phyloP scores from a whole-genome alignment of 78 protist genomes.

The Paulinella micropora region DNA sequence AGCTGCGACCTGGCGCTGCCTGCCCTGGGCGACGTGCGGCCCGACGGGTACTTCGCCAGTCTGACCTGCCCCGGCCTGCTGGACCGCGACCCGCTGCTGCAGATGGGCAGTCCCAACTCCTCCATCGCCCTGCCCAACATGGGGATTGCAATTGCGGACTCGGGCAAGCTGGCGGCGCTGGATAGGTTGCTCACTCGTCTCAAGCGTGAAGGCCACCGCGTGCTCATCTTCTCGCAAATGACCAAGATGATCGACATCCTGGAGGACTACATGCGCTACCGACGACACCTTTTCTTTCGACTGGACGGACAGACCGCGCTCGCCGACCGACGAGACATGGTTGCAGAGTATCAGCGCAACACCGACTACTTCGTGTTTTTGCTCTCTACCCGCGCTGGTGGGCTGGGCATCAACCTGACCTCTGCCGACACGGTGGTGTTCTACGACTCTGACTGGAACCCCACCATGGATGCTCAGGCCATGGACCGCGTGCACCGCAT shows the following conservation, averaged over 20 bases:
- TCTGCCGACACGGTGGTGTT: conserved; percentile 50
- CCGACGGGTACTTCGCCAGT: no score
- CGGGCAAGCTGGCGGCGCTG: background rate
- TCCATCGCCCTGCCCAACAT: background rate
- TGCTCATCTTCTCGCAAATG: conserved; percentile 50
- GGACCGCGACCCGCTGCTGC: background rate
- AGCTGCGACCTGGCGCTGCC: no score
- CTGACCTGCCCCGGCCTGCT: no score
- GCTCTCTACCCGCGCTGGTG: conserved; percentile 32
- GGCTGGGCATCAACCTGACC: conserved; percentile 53
- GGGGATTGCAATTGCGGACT: background rate
- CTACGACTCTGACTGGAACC: conserved; percentile 59
- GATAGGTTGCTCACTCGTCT: background rate
- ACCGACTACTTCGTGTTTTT: background rate
- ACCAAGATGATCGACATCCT: background rate
- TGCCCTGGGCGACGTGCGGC: no score
- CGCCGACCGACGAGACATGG: background rate
- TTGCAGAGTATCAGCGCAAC: background rate
- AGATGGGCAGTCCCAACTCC: background rate
- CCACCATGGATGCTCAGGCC: conserved; percentile 26
- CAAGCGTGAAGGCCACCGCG: conserved; percentile 27
- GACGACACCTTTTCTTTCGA: background rate
- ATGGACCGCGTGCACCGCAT: conserved; percentile 37
- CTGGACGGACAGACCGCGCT: conserved; percentile 2
- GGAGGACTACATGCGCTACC: conserved; percentile 12